These are phyloP conservation scores for Aegilops tauschii DNA, from an alignment of 176 grass and related monocot species.

Conservation along the genomic window DNA sequence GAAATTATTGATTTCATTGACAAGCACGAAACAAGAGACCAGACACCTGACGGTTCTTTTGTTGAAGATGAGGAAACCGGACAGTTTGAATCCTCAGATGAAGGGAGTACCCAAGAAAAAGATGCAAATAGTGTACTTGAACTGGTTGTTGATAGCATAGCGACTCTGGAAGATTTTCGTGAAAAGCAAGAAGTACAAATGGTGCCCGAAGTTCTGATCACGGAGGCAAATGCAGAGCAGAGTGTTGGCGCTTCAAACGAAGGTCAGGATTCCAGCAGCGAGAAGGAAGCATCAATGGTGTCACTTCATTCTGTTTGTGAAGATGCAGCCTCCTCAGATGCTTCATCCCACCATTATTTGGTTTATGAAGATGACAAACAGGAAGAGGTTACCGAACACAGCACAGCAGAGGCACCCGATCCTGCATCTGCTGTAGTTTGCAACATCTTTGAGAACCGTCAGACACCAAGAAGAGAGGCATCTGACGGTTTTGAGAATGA, in stretches of 20 bases:
- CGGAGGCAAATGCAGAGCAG: background rate
- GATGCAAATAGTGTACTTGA: background rate
- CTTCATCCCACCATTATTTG: background rate
- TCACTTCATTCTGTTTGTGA: background rate
- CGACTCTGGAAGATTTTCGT: background rate
- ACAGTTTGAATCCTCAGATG: background rate
- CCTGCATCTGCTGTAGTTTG: background rate
- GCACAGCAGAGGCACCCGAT: background rate
- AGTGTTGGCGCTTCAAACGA: background rate
- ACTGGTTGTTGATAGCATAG: background rate
- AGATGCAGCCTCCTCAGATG: background rate
- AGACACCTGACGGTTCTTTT: background rate
- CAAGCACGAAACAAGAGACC: conserved; percentile 19
- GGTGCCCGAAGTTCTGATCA: background rate
- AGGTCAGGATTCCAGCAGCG: background rate
- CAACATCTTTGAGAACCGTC: background rate
- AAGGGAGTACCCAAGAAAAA: background rate
- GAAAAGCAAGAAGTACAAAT: background rate
- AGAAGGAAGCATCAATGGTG: background rate
- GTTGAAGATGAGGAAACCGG: background rate
- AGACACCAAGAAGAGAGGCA: background rate
- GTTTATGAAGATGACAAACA: background rate
- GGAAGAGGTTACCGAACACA: background rate
- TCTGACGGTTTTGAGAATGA: background rate
- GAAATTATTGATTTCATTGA: conserved; percentile 15